These are phyloP conservation scores for Catharanthus roseus DNA, from an alignment of 257 asterid genomes.

Conservation along the genomic window DNA sequence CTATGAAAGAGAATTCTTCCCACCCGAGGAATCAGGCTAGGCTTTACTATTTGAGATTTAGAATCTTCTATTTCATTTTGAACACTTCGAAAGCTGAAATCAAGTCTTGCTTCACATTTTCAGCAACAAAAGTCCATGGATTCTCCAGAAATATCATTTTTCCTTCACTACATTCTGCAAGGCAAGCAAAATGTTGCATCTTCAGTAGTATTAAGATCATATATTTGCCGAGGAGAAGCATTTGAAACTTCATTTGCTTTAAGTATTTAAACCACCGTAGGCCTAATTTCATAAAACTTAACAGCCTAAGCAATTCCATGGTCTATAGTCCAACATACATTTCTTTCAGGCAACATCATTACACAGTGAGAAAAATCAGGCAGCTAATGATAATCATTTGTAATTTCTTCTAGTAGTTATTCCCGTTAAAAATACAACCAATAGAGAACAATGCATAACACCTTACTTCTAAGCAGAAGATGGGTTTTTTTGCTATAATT, in stretches of 20 bases:
- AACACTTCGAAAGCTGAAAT: conserved; percentile 29
- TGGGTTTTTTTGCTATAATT: no score
- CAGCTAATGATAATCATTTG: background rate
- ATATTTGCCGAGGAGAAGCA: background rate
- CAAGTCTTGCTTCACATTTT: conserved; percentile 35
- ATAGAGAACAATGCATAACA: no score
- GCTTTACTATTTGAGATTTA: conserved; percentile 28
- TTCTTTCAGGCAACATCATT: background rate
- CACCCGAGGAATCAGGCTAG: conserved; percentile 32
- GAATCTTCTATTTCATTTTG: conserved; percentile 22
- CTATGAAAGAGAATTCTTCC: conserved; percentile 41
- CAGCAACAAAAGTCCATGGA: conserved; percentile 36
- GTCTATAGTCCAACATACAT: background rate
- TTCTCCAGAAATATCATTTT: conserved; percentile 16
- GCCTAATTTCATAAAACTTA: background rate
- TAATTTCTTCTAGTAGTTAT: background rate
- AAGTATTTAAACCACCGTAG: no score
- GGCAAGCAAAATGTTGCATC: background rate
- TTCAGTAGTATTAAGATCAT: background rate
- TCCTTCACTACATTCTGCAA: conserved; percentile 25
- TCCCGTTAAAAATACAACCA: background rate
- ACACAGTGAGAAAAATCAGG: background rate
- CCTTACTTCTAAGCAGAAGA: no score
- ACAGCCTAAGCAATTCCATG: background rate
- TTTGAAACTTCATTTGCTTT: background rate